Conservation (phyloP, 2,329 filamentous ascomycete species). For the Graphilbum ipis-grandicollis region DNA sequence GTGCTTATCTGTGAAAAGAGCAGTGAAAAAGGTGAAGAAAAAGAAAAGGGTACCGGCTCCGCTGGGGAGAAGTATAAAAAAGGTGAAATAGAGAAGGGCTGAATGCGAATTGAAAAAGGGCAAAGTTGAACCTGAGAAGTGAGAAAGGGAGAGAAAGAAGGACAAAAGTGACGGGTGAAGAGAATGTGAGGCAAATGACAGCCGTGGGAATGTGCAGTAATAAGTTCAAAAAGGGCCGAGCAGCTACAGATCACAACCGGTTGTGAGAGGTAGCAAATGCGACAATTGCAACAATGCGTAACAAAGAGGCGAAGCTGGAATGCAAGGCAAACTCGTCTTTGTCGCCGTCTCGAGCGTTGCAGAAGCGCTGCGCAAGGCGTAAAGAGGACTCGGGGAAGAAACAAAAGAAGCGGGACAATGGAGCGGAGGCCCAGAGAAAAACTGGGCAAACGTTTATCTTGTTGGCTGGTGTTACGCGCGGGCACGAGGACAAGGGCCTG, state of each 20-base stretch:
- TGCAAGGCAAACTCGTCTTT: too few relatives aligned
- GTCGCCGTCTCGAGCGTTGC: conserved; percentile 4
- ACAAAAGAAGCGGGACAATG: conserved; percentile 1
- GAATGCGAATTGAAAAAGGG: background rate
- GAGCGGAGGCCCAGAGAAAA: background rate
- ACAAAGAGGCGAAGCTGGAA: too few relatives aligned
- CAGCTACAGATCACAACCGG: conserved; percentile 7
- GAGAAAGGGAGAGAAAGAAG: background rate
- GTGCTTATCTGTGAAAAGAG: background rate
- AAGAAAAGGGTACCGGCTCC: background rate
- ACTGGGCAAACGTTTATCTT: background rate
- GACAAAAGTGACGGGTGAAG: background rate
- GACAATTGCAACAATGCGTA: too few relatives aligned
- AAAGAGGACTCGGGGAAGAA: background rate
- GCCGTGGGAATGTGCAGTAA: background rate
- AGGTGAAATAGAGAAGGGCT: too few relatives aligned
- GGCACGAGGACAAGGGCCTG: background rate
- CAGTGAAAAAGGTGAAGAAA: background rate
- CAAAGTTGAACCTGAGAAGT: too few relatives aligned
- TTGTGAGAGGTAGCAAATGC: conserved; percentile 5
- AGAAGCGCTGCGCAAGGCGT: background rate
- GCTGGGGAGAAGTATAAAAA: background rate
- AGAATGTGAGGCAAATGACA: conserved; percentile 1
- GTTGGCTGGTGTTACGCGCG: background rate
- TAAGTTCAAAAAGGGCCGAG: background rate